Evolutionary conservation across 2,329 filamentous ascomycete genomes (phyloP).

Genomic region (Cytospora piceicola): DNA sequence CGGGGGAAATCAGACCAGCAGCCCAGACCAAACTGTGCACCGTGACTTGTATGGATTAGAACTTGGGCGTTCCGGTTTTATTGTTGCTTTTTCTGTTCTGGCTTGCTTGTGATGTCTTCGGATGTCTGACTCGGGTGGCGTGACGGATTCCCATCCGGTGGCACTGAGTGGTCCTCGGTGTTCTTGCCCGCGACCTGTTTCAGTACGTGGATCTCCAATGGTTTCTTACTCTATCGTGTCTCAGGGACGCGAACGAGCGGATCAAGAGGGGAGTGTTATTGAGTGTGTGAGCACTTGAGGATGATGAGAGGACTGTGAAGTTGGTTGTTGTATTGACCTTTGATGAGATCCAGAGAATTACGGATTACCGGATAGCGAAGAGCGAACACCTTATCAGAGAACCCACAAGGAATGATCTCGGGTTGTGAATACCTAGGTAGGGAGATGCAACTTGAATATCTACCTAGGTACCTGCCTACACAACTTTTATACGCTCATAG

Average conservation of each 20-base stretch:
- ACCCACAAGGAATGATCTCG: too few species aligned
- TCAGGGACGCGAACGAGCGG: conserved; percentile 3
- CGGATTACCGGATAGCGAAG: neutral
- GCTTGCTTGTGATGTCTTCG: neutral
- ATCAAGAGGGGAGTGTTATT: neutral
- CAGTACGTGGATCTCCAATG: neutral
- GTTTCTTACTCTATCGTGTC: conserved; percentile 20
- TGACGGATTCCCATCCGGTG: conserved; percentile 1
- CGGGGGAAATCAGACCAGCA: neutral
- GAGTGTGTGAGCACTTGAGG: neutral
- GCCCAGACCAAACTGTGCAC: conserved; percentile 20
- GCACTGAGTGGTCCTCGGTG: neutral
- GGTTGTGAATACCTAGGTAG: too few species aligned
- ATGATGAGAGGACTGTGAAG: neutral
- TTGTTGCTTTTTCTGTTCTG: too few species aligned
- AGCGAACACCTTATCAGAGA: too few species aligned
- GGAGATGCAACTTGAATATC: too few species aligned
- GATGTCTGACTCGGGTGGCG: conserved; percentile 12
- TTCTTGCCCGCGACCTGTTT: conserved; percentile 13
- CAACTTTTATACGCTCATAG: too few species aligned
- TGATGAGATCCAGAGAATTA: neutral
- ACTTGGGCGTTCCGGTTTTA: neutral
- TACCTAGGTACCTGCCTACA: too few species aligned
- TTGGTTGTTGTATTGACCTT: neutral
- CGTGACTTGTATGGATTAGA: conserved; percentile 6